A percentile compares a stretch with the other conserved stretches of the same genome.
These are phyloP conservation scores for Colletotrichum truncatum DNA, from an alignment of 2,329 filamentous ascomycete species.

Conservation along the genomic window DNA sequence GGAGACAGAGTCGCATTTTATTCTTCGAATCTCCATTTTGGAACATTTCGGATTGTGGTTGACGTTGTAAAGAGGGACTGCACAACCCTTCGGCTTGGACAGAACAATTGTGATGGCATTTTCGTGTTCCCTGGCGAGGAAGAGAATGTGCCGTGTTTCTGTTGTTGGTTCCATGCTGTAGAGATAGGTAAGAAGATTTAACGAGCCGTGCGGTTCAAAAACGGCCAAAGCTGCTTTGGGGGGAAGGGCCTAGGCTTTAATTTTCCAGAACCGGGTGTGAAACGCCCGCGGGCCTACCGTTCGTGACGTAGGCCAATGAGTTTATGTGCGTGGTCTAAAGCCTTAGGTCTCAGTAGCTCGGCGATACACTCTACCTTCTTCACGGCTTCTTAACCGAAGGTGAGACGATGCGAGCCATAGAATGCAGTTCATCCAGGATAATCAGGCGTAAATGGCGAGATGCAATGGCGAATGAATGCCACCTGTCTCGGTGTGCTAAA, in stretches of 20 bases:
- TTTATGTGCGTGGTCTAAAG: not conserved
- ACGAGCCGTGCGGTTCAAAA: no score
- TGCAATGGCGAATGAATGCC: not conserved
- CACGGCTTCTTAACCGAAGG: slow-evolving; percentile 1
- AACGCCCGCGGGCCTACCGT: not conserved
- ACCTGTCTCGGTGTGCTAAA: not conserved
- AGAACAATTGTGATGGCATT: slow-evolving; percentile 1
- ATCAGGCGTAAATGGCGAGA: not conserved
- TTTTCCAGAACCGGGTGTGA: not conserved
- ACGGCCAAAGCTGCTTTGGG: no score
- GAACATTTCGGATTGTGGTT: slow-evolving; percentile 16
- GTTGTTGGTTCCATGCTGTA: not conserved
- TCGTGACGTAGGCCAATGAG: slow-evolving; percentile 11
- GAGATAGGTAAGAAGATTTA: no score
- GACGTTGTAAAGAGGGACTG: slow-evolving; percentile 1
- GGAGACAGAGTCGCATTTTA: not conserved
- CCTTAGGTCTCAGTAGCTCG: not conserved
- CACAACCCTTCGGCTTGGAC: not conserved
- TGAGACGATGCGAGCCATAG: slow-evolving; percentile 13
- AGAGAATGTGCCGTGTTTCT: slow-evolving; percentile 1
- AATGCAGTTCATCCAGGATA: slow-evolving; percentile 4
- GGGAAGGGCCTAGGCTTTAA: not conserved
- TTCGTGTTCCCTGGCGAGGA: not conserved
- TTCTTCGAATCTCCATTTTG: slow-evolving; percentile 21
- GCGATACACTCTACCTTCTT: not conserved